A percentile compares a stretch with the other conserved stretches of the same genome.
These are phyloP conservation scores for Macrotyloma uniflorum DNA, from an alignment of 306 rosid genomes.

Conservation along the genomic window DNA sequence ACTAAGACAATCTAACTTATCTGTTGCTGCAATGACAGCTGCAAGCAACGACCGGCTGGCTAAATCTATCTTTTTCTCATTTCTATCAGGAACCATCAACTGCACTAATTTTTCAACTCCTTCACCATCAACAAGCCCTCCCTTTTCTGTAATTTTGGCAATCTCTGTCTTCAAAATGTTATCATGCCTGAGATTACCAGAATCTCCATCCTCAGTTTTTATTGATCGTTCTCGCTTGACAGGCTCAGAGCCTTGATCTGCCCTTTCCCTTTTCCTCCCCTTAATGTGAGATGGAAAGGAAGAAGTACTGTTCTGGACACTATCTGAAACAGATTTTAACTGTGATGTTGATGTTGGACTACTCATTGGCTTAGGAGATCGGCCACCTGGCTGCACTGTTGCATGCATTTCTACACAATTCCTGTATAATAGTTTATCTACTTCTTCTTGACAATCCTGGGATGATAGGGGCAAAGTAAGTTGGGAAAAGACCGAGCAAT, in stretches of 20 bases:
- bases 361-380: slow-evolving; percentile 81
- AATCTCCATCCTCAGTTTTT: slow-evolving; percentile 71
- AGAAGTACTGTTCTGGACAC: slow-evolving; percentile 67
- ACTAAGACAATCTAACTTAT: slow-evolving; percentile 67
- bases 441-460: slow-evolving; percentile 88
- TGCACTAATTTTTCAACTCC: slow-evolving; percentile 82
- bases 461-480: not conserved
- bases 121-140: slow-evolving; percentile 70
- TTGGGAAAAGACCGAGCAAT: not conserved
- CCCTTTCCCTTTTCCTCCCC: slow-evolving; percentile 80
- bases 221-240: slow-evolving; percentile 61
- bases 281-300: slow-evolving; percentile 66
- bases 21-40: slow-evolving; percentile 77
- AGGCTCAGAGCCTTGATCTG: slow-evolving; percentile 70
- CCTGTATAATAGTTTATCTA: slow-evolving; percentile 68
- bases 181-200: slow-evolving; percentile 59
- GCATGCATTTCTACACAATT: slow-evolving; percentile 80
- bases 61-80: slow-evolving; percentile 73
- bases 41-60: slow-evolving; percentile 75
- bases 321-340: slow-evolving; percentile 75
- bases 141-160: slow-evolving; percentile 74
- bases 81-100: slow-evolving; percentile 70
- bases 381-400: slow-evolving; percentile 73
- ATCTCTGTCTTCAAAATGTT: slow-evolving; percentile 67
- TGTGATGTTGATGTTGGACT: slow-evolving; percentile 77